Evolutionary conservation across 345 rosid genomes (phyloP).

Genomic region (Hevea brasiliensis): DNA sequence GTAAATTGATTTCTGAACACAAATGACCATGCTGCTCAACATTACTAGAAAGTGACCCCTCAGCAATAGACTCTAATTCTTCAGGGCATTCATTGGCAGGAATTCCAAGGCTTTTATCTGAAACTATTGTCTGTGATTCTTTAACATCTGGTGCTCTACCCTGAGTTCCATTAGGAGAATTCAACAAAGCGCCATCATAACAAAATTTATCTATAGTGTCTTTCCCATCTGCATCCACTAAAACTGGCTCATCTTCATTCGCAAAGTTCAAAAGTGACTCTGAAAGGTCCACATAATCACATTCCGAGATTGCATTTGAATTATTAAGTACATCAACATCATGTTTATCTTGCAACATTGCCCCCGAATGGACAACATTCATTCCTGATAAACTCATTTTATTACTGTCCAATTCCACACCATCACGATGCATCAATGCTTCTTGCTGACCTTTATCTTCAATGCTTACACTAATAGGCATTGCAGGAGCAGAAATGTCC

Average conservation of each 20-base stretch:
- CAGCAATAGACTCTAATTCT: constrained; percentile 31
- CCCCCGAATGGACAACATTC: constrained; percentile 2
- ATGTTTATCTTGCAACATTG: constrained; percentile 14
- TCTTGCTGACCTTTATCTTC: constrained; percentile 29
- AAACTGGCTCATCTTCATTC: constrained; percentile 21
- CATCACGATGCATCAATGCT: background rate
- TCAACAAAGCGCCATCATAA: constrained; percentile 22
- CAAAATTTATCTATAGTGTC: constrained; percentile 27
- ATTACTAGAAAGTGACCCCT: constrained; percentile 28
- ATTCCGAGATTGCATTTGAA: constrained; percentile 26
- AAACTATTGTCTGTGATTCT: constrained; percentile 22
- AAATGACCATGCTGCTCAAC: constrained; percentile 29
- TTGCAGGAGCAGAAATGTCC: constrained; percentile 37
- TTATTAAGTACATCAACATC: constrained; percentile 18
- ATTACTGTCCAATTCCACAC: constrained; percentile 17
- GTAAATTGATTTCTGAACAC: constrained; percentile 40
- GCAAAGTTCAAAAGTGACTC: constrained; percentile 39
- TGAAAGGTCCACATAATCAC: constrained; percentile 41
- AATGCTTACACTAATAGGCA: constrained; percentile 30
- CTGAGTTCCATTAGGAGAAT: constrained; percentile 26
- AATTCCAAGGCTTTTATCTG: constrained; percentile 20
- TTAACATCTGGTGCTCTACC: constrained; percentile 18
- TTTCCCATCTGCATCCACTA: constrained; percentile 27
- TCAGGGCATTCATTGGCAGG: constrained; percentile 21
- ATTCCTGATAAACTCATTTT: constrained; percentile 19